Conservation (phyloP, 306 rosid species). For the Sophora flavescens region DNA sequence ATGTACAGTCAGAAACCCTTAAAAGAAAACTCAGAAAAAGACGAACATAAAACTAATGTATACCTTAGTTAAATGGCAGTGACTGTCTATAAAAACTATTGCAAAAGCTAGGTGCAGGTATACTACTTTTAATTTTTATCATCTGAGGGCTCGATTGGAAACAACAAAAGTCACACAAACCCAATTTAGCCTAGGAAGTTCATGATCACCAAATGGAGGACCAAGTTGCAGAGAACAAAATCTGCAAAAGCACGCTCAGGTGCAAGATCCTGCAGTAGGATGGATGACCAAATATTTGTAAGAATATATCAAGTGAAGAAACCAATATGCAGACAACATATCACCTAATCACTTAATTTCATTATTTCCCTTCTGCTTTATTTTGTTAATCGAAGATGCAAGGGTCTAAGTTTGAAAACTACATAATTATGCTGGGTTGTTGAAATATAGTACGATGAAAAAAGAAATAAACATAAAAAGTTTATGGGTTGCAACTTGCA, state of each 20-base stretch:
- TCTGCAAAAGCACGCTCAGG: slow-evolving; percentile 99
- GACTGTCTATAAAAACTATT: slow-evolving; percentile 20
- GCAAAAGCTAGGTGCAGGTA: slow-evolving; percentile 23
- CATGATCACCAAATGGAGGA: slow-evolving; percentile 95
- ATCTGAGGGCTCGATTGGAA: slow-evolving; percentile 24
- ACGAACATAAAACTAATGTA: slow-evolving; percentile 21
- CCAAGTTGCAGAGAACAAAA: slow-evolving; percentile 97
- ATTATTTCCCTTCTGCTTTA: slow-evolving; percentile 24
- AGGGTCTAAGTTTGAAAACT: slow-evolving; percentile 24
- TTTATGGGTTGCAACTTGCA: neutral
- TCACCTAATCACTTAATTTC: neutral
- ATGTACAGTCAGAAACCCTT: too few species aligned
- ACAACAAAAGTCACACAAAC: slow-evolving; percentile 25
- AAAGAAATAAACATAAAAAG: neutral
- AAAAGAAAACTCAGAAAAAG: too few species aligned
- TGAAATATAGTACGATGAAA: neutral
- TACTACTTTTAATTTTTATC: slow-evolving; percentile 27
- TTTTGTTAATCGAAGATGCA: slow-evolving; percentile 15
- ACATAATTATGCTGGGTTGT: neutral
- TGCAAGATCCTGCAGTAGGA: slow-evolving; percentile 81
- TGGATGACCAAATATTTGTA: slow-evolving; percentile 29
- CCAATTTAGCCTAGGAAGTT: slow-evolving; percentile 82
- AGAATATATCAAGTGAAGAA: slow-evolving; percentile 21
- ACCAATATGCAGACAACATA: slow-evolving; percentile 20
- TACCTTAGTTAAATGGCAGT: neutral